phyloP scores from a whole-genome alignment of 495 filamentous ascomycete species.

The Talaromyces nanjingensis region DNA sequence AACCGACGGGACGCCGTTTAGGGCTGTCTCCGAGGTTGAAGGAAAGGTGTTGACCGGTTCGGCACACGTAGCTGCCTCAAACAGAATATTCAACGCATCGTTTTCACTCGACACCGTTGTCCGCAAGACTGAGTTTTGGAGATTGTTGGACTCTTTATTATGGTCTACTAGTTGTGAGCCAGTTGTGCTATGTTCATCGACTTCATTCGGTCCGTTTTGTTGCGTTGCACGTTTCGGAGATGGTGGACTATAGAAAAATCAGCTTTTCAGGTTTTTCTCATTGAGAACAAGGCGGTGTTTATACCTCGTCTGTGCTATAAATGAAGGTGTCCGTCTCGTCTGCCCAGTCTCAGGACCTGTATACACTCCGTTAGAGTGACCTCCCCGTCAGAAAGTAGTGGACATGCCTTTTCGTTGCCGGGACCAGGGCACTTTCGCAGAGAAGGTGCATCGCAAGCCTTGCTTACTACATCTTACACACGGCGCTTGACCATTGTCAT shows the following conservation, averaged over 20 bases:
- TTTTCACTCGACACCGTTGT: constrained; percentile 23
- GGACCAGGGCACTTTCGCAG: constrained; percentile 19
- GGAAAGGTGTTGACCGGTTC: constrained; percentile 13
- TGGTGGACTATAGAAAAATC: background rate
- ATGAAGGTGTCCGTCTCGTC: background rate
- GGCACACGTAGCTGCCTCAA: constrained; percentile 24
- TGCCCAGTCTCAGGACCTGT: background rate
- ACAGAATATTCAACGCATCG: constrained; percentile 31
- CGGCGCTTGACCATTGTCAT: constrained; percentile 7
- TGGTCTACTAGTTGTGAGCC: background rate
- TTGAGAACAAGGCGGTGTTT: background rate
- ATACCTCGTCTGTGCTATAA: background rate
- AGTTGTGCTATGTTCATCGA: background rate
- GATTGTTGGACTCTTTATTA: background rate
- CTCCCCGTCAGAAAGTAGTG: background rate
- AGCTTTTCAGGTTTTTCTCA: background rate
- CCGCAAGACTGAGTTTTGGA: constrained; percentile 15
- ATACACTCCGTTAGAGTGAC: background rate
- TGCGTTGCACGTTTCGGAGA: background rate
- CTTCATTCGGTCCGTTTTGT: background rate
- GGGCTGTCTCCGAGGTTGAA: background rate
- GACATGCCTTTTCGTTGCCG: constrained; percentile 6
- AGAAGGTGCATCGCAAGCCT: constrained; percentile 17
- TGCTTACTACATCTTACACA: constrained; percentile 18
- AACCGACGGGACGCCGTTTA: background rate